These are phyloP conservation scores for Pseudonectria buxi DNA, from an alignment of 2,329 filamentous ascomycete genomes.

Conservation along the genomic window DNA sequence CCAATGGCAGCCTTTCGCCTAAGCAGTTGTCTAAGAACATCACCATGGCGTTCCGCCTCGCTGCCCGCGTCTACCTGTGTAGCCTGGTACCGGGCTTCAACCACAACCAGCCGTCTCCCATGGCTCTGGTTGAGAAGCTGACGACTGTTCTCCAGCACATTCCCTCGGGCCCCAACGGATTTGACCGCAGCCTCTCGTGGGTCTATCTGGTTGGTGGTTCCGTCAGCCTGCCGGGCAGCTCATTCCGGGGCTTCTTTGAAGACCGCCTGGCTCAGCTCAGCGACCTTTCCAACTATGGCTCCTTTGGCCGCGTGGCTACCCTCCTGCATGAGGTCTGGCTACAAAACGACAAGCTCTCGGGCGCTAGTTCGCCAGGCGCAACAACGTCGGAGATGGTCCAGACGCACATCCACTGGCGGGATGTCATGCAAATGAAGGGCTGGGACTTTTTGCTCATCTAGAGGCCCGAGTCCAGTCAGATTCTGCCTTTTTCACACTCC, in stretches of 20 bases:
- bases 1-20: conserved; percentile 69
- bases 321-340: conserved; percentile 81
- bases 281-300: conserved; percentile 71
- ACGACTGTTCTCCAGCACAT: conserved; percentile 72
- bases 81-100: conserved; percentile 85
- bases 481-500: conserved; percentile 10
- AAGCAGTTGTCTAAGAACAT: conserved; percentile 84
- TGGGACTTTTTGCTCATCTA: conserved; percentile 93
- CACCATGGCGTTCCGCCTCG: conserved; percentile 82
- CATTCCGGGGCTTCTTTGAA: conserved; percentile 71
- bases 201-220: conserved; percentile 83
- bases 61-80: conserved; percentile 94
- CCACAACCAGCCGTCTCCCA: conserved; percentile 64
- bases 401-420: conserved; percentile 85
- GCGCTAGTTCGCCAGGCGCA: conserved; percentile 29
- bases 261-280: conserved; percentile 70
- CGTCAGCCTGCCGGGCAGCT: conserved; percentile 63
- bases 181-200: conserved; percentile 88
- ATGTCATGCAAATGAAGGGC: conserved; percentile 83
- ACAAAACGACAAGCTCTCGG: conserved; percentile 55
- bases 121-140: conserved; percentile 72
- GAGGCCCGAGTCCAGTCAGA: conserved; percentile 11
- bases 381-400: conserved; percentile 32
- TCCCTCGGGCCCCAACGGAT: conserved; percentile 72
- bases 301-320: conserved; percentile 74